A percentile compares a stretch with the other conserved stretches of the same genome.
Conservation (phyloP, 805 yeast genomes). For the Brettanomyces sp. region DNA sequence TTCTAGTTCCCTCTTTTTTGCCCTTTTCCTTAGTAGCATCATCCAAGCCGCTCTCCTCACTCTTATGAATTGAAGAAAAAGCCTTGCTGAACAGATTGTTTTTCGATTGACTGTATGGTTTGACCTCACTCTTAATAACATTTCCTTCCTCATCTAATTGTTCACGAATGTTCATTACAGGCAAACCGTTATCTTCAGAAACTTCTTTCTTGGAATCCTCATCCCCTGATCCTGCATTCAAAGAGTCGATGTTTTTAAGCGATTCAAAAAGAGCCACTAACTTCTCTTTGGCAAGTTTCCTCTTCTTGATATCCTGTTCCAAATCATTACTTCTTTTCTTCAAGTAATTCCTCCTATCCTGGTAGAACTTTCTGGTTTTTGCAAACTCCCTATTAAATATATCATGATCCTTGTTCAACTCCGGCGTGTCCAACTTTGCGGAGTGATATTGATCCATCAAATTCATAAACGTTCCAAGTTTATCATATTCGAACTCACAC, state of each 20-base stretch:
- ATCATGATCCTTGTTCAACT: constrained; percentile 9
- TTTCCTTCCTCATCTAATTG: constrained; percentile 80
- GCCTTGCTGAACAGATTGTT: constrained; percentile 1
- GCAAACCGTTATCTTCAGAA: constrained; percentile 37
- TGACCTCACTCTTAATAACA: constrained; percentile 38
- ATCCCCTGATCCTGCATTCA: constrained; percentile 19
- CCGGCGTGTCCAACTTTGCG: constrained; percentile 8
- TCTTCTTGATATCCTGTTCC: constrained; percentile 30
- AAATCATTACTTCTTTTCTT: constrained; percentile 8
- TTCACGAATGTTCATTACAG: constrained; percentile 77
- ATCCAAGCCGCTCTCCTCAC: background rate
- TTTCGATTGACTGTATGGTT: constrained; percentile 21
- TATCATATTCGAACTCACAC: constrained; percentile 18
- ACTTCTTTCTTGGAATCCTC: background rate
- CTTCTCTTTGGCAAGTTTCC: constrained; percentile 19
- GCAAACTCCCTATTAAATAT: constrained; percentile 13
- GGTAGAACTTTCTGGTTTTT: constrained; percentile 12
- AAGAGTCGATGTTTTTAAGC: constrained; percentile 12
- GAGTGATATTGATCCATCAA: constrained; percentile 9
- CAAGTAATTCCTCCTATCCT: constrained; percentile 7
- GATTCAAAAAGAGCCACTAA: constrained; percentile 19
- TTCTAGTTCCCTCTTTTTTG: background rate
- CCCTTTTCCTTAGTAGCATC: background rate
- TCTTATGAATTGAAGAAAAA: background rate
- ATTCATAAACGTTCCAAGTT: constrained; percentile 10